Conservation (phyloP, 352 stramenopile species). For the Achlya hypogyna region DNA sequence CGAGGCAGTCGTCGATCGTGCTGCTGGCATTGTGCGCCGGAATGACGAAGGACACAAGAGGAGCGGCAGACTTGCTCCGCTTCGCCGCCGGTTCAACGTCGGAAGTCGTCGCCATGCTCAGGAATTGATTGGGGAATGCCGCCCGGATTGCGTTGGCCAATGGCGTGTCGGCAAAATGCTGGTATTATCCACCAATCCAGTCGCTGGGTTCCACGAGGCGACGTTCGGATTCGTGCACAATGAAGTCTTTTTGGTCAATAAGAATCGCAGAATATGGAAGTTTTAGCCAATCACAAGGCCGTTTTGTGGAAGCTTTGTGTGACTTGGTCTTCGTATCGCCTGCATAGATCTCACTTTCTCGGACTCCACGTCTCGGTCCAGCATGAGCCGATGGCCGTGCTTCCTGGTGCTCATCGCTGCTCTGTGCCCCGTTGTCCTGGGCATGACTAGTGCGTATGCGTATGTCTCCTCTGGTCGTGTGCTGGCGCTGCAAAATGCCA, state of each 20-base stretch:
- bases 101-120: not conserved
- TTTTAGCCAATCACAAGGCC: not conserved
- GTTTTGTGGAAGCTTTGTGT: not conserved
- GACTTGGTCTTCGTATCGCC: not conserved
- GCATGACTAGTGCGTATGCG: no score
- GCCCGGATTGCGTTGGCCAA: not conserved
- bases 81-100: slow-evolving; percentile 8
- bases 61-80: slow-evolving; percentile 1
- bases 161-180: no score
- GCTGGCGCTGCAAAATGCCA: not conserved
- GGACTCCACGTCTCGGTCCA: not conserved
- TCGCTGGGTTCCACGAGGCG: no score
- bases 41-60: slow-evolving; percentile 14
- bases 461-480: not conserved
- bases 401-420: not conserved
- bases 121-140: not conserved
- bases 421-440: no score
- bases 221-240: not conserved
- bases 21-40: slow-evolving; percentile 8
- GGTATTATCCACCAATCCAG: no score
- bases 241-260: not conserved
- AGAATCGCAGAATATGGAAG: not conserved
- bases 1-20: slow-evolving; percentile 16
- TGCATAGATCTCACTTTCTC: not conserved
- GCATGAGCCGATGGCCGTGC: not conserved